phyloP scores from a whole-genome alignment of 192 early-diverging fungal genomes.

The Podila minutissima region DNA sequence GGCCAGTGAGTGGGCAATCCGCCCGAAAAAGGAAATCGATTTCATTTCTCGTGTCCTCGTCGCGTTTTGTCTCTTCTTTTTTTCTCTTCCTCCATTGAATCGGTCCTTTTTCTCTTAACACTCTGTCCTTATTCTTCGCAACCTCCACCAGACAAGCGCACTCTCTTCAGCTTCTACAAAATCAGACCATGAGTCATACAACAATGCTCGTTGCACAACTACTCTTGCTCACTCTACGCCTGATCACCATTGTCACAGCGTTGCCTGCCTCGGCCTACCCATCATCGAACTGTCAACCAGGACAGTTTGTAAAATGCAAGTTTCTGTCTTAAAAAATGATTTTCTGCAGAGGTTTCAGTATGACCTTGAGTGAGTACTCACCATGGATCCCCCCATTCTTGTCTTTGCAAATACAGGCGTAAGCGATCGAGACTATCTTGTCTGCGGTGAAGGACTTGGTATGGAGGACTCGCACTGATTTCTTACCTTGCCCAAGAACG shows the following conservation, averaged over 20 bases:
- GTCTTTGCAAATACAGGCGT: background rate
- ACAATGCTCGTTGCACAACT: too few relatives aligned
- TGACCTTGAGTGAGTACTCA: background rate
- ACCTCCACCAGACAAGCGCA: background rate
- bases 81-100: background rate
- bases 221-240: too few relatives aligned
- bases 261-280: too few relatives aligned
- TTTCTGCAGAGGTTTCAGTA: too few relatives aligned
- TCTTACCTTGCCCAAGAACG: background rate
- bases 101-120: background rate
- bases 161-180: too few relatives aligned
- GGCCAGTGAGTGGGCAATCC: conserved; percentile 8
- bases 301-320: too few relatives aligned
- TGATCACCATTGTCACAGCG: too few relatives aligned
- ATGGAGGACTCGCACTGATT: background rate
- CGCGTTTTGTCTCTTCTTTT: background rate
- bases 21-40: conserved; percentile 22
- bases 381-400: background rate
- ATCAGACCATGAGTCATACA: too few relatives aligned
- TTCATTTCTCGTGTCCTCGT: background rate
- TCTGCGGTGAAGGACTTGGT: background rate
- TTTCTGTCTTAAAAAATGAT: too few relatives aligned
- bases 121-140: background rate
- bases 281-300: too few relatives aligned
- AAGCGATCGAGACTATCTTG: background rate